Evolutionary conservation across 192 early-diverging fungal species (phyloP).

Genomic region (Coemansia sp.): DNA sequence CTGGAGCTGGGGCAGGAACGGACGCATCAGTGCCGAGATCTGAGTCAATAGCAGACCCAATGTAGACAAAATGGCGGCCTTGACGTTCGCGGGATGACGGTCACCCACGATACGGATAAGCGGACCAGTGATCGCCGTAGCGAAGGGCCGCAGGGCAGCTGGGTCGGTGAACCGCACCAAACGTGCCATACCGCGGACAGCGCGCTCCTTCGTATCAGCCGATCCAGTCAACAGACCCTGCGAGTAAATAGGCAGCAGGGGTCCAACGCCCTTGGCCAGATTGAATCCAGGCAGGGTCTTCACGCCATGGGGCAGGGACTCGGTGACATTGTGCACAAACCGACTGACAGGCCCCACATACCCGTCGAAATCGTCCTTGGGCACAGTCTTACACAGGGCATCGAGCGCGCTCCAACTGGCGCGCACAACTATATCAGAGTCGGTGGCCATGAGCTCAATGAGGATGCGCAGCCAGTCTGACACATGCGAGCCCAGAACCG

Average conservation of each 20-base stretch:
- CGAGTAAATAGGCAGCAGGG: slow-evolving; percentile 89
- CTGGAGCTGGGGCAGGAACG: slow-evolving; percentile 98
- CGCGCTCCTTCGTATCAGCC: slow-evolving; percentile 80
- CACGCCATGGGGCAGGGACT: slow-evolving; percentile 40
- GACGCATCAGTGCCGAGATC: slow-evolving; percentile 87
- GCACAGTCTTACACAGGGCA: slow-evolving; percentile 76
- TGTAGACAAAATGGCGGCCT: slow-evolving; percentile 90
- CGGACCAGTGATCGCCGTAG: slow-evolving; percentile 95
- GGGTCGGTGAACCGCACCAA: slow-evolving; percentile 61
- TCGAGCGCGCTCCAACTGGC: slow-evolving; percentile 81
- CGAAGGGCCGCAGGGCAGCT: slow-evolving; percentile 82
- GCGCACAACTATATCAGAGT: slow-evolving; percentile 62
- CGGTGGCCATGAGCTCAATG: slow-evolving; percentile 68
- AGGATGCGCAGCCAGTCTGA: slow-evolving; percentile 82
- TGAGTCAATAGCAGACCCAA: slow-evolving; percentile 79
- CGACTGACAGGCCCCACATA: slow-evolving; percentile 72
- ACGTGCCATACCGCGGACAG: slow-evolving; percentile 85
- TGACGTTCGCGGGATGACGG: slow-evolving; percentile 87
- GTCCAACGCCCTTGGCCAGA: slow-evolving; percentile 90
- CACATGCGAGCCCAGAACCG: slow-evolving; percentile 62
- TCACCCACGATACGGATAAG: slow-evolving; percentile 98
- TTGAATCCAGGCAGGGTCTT: slow-evolving; percentile 79
- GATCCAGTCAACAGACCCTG: slow-evolving; percentile 92
- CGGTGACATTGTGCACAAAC: slow-evolving; percentile 64
- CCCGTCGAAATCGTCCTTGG: slow-evolving; percentile 87